phyloP scores from a whole-genome alignment of 225 moss, liverwort and hornwort genomes.

The Lunularia cruciata region DNA sequence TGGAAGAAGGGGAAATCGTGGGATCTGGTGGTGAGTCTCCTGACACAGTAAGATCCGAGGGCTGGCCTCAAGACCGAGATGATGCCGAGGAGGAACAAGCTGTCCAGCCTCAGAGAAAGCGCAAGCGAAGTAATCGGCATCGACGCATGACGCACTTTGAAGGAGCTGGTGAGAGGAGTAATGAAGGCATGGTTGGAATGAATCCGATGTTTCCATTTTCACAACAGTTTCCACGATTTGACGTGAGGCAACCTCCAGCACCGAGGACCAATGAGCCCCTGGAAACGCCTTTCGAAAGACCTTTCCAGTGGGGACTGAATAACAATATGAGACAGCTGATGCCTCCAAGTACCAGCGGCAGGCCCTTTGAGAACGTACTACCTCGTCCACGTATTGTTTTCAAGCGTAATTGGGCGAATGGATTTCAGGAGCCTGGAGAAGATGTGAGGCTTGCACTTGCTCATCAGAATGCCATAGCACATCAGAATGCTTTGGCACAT shows the following conservation, averaged over 20 bases:
- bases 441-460: conserved; percentile 50
- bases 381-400: conserved; percentile 73
- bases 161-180: conserved; percentile 59
- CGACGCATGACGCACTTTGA: conserved; percentile 64
- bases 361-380: conserved; percentile 35
- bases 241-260: conserved; percentile 47
- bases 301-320: conserved; percentile 64
- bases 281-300: conserved; percentile 52
- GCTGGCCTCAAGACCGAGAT: conserved; percentile 67
- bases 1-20: conserved; percentile 98
- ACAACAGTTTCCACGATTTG: conserved; percentile 51
- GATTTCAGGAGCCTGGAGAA: conserved; percentile 70
- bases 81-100: conserved; percentile 68
- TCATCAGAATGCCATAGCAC: conserved; percentile 37
- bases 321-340: conserved; percentile 60
- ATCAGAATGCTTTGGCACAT: conserved; percentile 23
- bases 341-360: conserved; percentile 53
- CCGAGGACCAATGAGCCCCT: conserved; percentile 50
- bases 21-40: conserved; percentile 78
- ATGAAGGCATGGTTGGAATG: conserved; percentile 21
- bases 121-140: conserved; percentile 90
- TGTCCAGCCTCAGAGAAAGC: conserved; percentile 76
- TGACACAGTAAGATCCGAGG: conserved; percentile 60
- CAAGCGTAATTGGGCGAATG: conserved; percentile 82
- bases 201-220: conserved; percentile 27